These are phyloP conservation scores for Colletotrichum sp. DNA, from an alignment of 2,329 filamentous ascomycete species.

Conservation along the genomic window DNA sequence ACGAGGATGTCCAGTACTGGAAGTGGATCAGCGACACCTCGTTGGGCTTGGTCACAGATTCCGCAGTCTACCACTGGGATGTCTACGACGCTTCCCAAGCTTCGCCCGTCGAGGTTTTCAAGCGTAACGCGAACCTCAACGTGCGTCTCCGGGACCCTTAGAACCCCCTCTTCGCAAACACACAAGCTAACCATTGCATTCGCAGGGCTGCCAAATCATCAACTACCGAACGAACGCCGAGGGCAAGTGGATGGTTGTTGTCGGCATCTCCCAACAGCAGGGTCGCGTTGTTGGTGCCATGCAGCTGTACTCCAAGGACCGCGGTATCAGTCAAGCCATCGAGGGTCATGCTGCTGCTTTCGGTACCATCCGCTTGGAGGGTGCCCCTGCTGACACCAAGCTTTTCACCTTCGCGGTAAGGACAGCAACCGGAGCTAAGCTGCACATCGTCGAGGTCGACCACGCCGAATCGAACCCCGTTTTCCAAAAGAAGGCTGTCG, in stretches of 20 bases:
- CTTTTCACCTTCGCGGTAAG: conserved; percentile 97
- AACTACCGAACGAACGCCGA: conserved; percentile 97
- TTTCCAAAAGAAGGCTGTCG: conserved; percentile 95
- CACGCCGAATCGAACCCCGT: conserved; percentile 86
- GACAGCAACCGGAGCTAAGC: conserved; percentile 86
- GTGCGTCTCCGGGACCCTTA: conserved; percentile 59
- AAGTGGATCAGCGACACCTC: conserved; percentile 95
- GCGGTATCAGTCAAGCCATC: conserved; percentile 96
- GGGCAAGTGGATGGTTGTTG: conserved; percentile 97
- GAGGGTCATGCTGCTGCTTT: conserved; percentile 97
- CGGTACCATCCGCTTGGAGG: conserved; percentile 86
- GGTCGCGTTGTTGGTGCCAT: conserved; percentile 94
- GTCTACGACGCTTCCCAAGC: conserved; percentile 85
- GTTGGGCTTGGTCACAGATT: conserved; percentile 89
- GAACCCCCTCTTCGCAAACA: neutral
- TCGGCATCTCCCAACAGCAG: conserved; percentile 92
- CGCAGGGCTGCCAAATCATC: conserved; percentile 95
- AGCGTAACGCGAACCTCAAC: conserved; percentile 87
- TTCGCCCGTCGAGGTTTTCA: conserved; percentile 88
- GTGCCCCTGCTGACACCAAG: conserved; percentile 88
- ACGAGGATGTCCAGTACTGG: conserved; percentile 98
- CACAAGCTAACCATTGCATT: neutral
- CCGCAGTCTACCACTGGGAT: conserved; percentile 95
- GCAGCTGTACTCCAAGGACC: conserved; percentile 96
- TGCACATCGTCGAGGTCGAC: conserved; percentile 98